Evolutionary conservation across 768 basidiomycete species (phyloP).

Genomic region (Agaricus blazei): DNA sequence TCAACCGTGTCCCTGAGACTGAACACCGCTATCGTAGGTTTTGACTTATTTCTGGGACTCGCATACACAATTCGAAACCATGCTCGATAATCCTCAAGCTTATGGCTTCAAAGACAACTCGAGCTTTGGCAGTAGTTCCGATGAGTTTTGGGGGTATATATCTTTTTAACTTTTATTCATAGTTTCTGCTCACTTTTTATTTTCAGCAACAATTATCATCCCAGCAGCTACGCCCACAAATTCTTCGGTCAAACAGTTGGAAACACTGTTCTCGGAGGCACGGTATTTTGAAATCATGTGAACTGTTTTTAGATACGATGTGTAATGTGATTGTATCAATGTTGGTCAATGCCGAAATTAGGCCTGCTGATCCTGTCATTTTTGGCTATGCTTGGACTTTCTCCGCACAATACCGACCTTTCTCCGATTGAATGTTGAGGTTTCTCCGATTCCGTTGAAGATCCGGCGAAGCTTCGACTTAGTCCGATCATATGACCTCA

Average conservation of each 20-base stretch:
- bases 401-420: slow-evolving; percentile 1
- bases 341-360: background rate
- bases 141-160: slow-evolving; percentile 52
- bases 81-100: slow-evolving; percentile 41
- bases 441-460: background rate
- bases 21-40: slow-evolving; percentile 26
- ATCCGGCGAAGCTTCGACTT: background rate
- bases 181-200: background rate
- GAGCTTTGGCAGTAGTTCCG: slow-evolving; percentile 34
- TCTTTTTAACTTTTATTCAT: background rate
- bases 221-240: slow-evolving; percentile 41
- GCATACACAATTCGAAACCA: slow-evolving; percentile 40
- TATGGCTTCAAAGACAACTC: slow-evolving; percentile 55
- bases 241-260: slow-evolving; percentile 29
- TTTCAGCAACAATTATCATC: slow-evolving; percentile 48
- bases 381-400: background rate
- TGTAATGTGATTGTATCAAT: background rate
- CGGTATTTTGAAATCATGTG: slow-evolving; percentile 17
- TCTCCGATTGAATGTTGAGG: background rate
- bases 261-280: slow-evolving; percentile 17
- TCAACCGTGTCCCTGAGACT: background rate
- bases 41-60: slow-evolving; percentile 48
- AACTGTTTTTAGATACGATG: background rate
- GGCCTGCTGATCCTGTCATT: no score
- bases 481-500: slow-evolving; percentile 4